Conservation (phyloP, 2,329 filamentous ascomycete species). For the Arthrobotrys megalospora region DNA sequence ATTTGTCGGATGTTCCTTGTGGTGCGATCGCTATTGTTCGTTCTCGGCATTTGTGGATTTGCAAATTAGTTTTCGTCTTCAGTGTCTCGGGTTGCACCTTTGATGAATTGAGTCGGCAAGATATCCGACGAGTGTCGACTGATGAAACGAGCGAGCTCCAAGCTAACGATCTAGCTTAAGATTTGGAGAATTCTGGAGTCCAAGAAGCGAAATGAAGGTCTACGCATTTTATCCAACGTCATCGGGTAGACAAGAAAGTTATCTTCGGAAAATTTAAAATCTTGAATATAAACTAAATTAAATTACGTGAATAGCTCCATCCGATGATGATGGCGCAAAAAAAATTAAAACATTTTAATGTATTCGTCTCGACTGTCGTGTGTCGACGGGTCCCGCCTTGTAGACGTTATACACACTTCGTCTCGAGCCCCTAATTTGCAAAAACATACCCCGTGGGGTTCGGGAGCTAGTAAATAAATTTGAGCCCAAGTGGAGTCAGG, state of each 20-base stretch:
- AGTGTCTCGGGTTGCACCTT: not conserved
- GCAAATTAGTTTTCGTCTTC: not conserved
- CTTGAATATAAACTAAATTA: not conserved
- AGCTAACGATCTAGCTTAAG: not conserved
- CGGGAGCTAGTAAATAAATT: constrained; percentile 17
- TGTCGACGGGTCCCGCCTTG: not conserved
- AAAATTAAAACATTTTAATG: not conserved
- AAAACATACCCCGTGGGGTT: constrained; percentile 18
- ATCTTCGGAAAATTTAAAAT: not conserved
- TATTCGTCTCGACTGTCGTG: constrained; percentile 23
- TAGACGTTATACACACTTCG: constrained; percentile 3
- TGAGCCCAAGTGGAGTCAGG: not conserved
- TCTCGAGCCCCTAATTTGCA: constrained; percentile 15
- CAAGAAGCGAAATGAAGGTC: not conserved
- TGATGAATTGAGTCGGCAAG: not conserved
- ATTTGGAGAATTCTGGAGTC: not conserved
- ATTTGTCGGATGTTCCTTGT: too few relatives aligned
- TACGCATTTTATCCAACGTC: constrained; percentile 1
- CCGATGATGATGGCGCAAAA: not conserved
- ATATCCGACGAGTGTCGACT: not conserved
- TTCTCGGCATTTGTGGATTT: constrained; percentile 3
- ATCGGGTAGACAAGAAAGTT: not conserved
- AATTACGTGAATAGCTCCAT: constrained; percentile 4
- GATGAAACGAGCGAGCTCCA: not conserved
- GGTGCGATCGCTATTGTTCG: not conserved